Conservation (phyloP, 768 basidiomycete genomes). For the Tricholomella constricta region DNA sequence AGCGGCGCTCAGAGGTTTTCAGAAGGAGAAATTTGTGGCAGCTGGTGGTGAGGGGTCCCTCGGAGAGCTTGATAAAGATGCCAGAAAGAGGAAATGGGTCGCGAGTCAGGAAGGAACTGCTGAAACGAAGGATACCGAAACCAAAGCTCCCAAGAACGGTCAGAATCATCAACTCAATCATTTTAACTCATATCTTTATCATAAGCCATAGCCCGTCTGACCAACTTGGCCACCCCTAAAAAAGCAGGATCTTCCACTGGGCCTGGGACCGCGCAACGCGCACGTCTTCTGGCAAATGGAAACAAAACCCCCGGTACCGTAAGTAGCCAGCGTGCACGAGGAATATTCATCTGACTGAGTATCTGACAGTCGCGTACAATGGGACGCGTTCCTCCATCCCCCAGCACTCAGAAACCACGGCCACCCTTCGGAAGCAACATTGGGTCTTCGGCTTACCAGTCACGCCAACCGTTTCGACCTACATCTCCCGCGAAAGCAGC, state of each 20-base stretch:
- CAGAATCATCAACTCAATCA: constrained; percentile 18
- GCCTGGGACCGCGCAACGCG: constrained; percentile 54
- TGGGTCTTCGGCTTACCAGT: constrained; percentile 29
- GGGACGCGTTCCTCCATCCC: constrained; percentile 38
- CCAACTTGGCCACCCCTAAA: constrained; percentile 51
- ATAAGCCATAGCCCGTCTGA: constrained; percentile 41
- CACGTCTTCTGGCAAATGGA: constrained; percentile 39
- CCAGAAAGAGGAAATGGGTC: constrained; percentile 78
- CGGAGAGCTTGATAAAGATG: constrained; percentile 64
- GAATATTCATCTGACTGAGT: background rate
- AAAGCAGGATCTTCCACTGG: constrained; percentile 52
- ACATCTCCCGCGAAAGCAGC: constrained; percentile 54
- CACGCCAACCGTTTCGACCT: constrained; percentile 41
- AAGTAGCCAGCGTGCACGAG: constrained; percentile 8
- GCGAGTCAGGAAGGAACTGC: constrained; percentile 57
- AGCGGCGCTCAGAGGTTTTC: constrained; percentile 65
- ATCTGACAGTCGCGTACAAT: constrained; percentile 33
- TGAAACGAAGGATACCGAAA: constrained; percentile 30
- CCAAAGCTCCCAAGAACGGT: constrained; percentile 66
- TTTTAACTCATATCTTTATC: background rate
- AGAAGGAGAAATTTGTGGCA: constrained; percentile 60
- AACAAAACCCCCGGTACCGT: constrained; percentile 48
- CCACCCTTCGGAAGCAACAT: constrained; percentile 43
- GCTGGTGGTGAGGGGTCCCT: constrained; percentile 49
- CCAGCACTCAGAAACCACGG: constrained; percentile 49